Evolutionary conservation across 441 rosid species (phyloP), one percentile per base, ranked within the genome.

Genomic region (Populus hybrid): DNA sequence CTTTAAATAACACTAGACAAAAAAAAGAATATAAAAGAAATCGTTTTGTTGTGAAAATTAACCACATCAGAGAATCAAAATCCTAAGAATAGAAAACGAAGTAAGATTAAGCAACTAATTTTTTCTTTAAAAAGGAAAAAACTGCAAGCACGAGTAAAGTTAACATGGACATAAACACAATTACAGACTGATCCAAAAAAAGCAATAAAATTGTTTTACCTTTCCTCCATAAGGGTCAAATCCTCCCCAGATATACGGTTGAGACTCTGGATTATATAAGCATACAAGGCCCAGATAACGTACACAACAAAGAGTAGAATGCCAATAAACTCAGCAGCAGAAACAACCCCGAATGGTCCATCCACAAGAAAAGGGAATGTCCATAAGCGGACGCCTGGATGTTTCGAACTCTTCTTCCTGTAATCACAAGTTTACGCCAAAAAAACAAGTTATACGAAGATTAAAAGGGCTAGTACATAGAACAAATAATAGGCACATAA

Each of bases 271-370:
- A 89, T 7, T 65, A 94, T 91, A 72, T 84, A 96, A 73, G 82
- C 83, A 80, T 87, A 91, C 9, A 89, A 72, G 71, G 97, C 92
- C 97, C 94, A 94, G 9, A 94, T 12, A 74, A 93, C 74, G 61
- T 89, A 96, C 56, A 86, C 84, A 71, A 82, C 81, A 83, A 96
- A 84, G 74, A 92, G 71, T 66, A 88, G 23, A 77, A 94, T 91
- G 72, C 97, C 99, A 78, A 94, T 87, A 40, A 91, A 82, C 84
- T 96, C 98, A 21, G 98, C 92, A 33, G 97, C 99, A 31, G 98
- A 89, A 74, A 96, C 97, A 73, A 93, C 97, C 40, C 98, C 99
- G 74, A 94, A 88, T 72, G 97, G 98, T 76, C 98, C 98, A 79
- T 90, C 95, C 77, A 94, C 95, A 67, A 94, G 87, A 73, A 94